Conservation (phyloP, 495 filamentous ascomycete species). For the Chaetomium fimeti region DNA sequence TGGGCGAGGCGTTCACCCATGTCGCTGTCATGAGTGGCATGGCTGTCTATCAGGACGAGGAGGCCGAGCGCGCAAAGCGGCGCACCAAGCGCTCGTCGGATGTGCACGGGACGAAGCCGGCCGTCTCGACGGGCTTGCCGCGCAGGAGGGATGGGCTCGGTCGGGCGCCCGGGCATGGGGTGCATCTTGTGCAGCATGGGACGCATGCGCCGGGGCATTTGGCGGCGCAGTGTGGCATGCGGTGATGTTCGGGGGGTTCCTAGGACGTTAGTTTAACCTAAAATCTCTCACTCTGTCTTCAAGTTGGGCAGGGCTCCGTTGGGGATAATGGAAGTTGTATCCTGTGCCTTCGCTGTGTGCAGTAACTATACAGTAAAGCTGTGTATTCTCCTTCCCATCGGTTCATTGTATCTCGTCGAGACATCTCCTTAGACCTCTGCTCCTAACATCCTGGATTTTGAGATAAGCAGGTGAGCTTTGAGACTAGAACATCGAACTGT, state of each 20-base stretch:
- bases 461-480: too few relatives aligned
- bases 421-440: too few relatives aligned
- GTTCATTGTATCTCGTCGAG: too few relatives aligned
- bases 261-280: too few relatives aligned
- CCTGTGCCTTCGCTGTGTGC: too few relatives aligned
- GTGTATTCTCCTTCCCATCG: too few relatives aligned
- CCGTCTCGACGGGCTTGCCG: not conserved
- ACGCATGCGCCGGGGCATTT: not conserved
- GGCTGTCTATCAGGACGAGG: constrained; percentile 19
- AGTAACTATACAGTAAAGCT: too few relatives aligned
- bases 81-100: not conserved
- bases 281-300: too few relatives aligned
- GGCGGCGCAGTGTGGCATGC: constrained; percentile 7
- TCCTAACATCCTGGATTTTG: too few relatives aligned
- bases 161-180: not conserved
- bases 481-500: too few relatives aligned
- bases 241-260: not conserved
- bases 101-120: not conserved
- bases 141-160: not conserved
- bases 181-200: constrained; percentile 2
- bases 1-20: constrained; percentile 10
- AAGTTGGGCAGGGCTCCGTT: too few relatives aligned
- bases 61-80: constrained; percentile 8
- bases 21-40: constrained; percentile 14
- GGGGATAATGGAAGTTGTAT: too few relatives aligned